Evolutionary conservation across 2,329 filamentous ascomycete genomes (phyloP), one percentile per base, ranked within the genome.

Genomic region (Cyphellophora europaea): DNA sequence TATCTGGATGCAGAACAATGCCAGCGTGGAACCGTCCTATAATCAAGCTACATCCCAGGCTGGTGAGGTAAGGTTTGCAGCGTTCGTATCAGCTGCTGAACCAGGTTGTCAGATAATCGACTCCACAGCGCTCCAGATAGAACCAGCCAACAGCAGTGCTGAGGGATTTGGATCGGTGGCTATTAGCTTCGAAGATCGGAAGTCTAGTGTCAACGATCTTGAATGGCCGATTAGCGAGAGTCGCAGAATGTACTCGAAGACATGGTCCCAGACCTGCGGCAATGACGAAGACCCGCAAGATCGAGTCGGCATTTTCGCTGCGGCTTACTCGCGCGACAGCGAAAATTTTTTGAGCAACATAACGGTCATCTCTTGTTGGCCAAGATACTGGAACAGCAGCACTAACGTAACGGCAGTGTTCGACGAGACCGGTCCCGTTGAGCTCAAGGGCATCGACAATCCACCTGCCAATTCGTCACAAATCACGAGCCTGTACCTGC

Each of bases 1-100:
- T n/a, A 25, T 25, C n/a, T 25, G 21, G 21, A 25, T 25, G 21
- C 21, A 25, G 21, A 25, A n/a, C n/a, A 25, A 25, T n/a, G 21
- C 21, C 21, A 25, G 21, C 21, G 21, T 25, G n/a, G 21, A 25
- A n/a, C 21, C 21, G 21, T 8, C n/a, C 21, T 25, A 25, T n/a
- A 25, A 8, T 25, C 21, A 25, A n/a, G 8, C 21, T 25, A 25
- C 8, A 8, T 25, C 21, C n/a, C 21, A 25, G 21, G n/a, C 21
- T 25, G 21, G 21, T 8, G 21, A 25, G n/a, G 21, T 25, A 8
- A 25, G n/a, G 8, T 25, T 25, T 25, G n/a, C 21, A 25, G 21
- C 8, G 21, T n/a, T 25, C n/a, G 21, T 25, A 8, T 8, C 21
- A n/a, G 21, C 21, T 25, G 21, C 21, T 25, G 21, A 25, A 25